Base-by-base conservation (phyloP, 805 yeast genomes). In the Myxozyma kluyveri region DNA sequence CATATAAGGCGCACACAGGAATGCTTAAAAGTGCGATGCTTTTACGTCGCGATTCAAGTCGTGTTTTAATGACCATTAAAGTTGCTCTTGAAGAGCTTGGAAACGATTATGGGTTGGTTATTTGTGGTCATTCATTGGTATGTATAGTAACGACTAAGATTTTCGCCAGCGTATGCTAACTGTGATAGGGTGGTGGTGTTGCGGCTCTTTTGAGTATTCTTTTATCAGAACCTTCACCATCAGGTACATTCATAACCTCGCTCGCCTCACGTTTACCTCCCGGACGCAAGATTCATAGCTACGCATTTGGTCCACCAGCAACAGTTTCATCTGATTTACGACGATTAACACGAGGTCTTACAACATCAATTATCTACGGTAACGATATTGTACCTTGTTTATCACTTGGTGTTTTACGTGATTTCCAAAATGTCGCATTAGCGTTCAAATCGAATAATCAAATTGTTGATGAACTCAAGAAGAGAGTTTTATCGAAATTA, bases 291-390 rank as follows among this genome's bases (percentile, higher is more conserved):
- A 57, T 67, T 10, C 62, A 63, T 41, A 64, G 69, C 38, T 67
- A 62, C 53, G 59, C 66, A 4, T 67, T 66, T 45, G 70, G 70
- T 4, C 67, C 69, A 0, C 69, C 70, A 3, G 69, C 69, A 2
- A 55, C 67, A 1, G 47, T 67, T 2, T 60, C 66, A 6, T 43
- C 63, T 12, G 52, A 57, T 9, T 56, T 67, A n/a, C 62, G 68
- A 1, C 41, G 24, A 14, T 35, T 51, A 2, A 63, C 70, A 2
- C 53, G 57, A 18, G 42, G 53, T 5, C 62, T 67, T 21, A 57
- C 64, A 23, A 64, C 67, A 9, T 57, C 69, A 2, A 68, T 67
- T 18, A 65, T 67, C 4, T 65, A 63, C 44, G 70, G 69, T 1
- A 56, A 57, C 18, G 70, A 67, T 44, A 57, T 67, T n/a, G 66